Conservation (phyloP, 768 basidiomycete species). For the Russula lepida region DNA sequence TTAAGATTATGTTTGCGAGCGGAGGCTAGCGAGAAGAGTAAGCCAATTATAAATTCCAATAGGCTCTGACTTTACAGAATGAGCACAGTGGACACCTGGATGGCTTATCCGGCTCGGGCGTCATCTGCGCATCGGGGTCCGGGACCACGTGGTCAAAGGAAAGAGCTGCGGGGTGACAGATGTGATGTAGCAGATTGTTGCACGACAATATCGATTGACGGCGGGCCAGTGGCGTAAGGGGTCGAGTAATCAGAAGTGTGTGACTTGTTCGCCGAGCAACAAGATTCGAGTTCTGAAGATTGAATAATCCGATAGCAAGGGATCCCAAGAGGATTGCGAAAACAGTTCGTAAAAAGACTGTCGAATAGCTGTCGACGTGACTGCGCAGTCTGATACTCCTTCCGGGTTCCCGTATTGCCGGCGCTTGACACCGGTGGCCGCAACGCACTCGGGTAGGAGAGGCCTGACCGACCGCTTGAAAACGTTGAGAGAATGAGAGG, state of each 20-base stretch:
- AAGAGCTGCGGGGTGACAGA: neutral
- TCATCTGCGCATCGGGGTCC: neutral
- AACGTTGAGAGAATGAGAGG: neutral
- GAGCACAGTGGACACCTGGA: neutral
- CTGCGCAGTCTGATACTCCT: slow-evolving; percentile 32
- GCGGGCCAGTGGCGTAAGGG: too few relatives aligned
- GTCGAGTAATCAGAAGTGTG: too few relatives aligned
- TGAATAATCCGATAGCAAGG: neutral
- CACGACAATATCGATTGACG: neutral
- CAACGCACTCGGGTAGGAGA: slow-evolving; percentile 31
- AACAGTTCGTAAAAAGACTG: neutral
- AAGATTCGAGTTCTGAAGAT: neutral
- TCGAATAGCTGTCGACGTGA: too few relatives aligned
- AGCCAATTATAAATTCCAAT: neutral
- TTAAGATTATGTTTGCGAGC: neutral
- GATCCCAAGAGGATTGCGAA: neutral
- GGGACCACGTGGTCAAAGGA: neutral
- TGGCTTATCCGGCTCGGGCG: neutral
- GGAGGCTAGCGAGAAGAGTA: neutral
- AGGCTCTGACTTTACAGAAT: neutral
- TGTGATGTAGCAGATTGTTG: neutral
- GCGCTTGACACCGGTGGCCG: slow-evolving; percentile 59
- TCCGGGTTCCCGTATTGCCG: slow-evolving; percentile 54
- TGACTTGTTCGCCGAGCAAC: too few relatives aligned
- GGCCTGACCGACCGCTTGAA: neutral